Conservation (phyloP, 164 flowering plant genomes). For the Stephania yunnanensis region DNA sequence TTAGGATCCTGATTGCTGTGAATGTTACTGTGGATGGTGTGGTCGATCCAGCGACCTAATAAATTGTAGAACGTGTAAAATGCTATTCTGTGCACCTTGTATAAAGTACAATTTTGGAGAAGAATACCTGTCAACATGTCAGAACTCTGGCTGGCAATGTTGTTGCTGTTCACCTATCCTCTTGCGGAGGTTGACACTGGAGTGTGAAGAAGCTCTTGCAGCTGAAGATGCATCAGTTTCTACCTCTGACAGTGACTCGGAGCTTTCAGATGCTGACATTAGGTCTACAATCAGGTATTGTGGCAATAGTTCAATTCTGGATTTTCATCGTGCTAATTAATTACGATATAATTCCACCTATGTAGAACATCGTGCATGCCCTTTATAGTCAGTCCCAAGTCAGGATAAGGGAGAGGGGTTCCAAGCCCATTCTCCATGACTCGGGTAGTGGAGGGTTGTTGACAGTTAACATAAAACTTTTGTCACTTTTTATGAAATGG, state of each 20-base stretch:
- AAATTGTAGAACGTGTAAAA: constrained; percentile 60
- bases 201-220: constrained; percentile 47
- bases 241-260: constrained; percentile 73
- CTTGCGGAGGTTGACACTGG: constrained; percentile 37
- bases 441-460: no score
- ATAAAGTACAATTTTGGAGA: constrained; percentile 66
- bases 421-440: no score
- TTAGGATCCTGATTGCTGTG: constrained; percentile 71
- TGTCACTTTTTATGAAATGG: no score
- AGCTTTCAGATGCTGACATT: constrained; percentile 39
- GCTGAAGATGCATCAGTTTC: constrained; percentile 32
- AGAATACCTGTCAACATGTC: constrained; percentile 34
- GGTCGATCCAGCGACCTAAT: constrained; percentile 54
- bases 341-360: background rate
- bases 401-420: no score
- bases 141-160: constrained; percentile 59
- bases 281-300: constrained; percentile 39
- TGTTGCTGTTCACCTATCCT: constrained; percentile 70
- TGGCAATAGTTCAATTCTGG: background rate
- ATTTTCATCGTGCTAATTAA: background rate
- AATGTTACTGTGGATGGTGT: constrained; percentile 85
- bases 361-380: no score
- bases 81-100: constrained; percentile 56
- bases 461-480: no score
- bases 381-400: no score